Evolutionary conservation across 768 basidiomycete genomes (phyloP), one percentile per base, ranked within the genome.

Genomic region (Gelatoporia subvermispora): DNA sequence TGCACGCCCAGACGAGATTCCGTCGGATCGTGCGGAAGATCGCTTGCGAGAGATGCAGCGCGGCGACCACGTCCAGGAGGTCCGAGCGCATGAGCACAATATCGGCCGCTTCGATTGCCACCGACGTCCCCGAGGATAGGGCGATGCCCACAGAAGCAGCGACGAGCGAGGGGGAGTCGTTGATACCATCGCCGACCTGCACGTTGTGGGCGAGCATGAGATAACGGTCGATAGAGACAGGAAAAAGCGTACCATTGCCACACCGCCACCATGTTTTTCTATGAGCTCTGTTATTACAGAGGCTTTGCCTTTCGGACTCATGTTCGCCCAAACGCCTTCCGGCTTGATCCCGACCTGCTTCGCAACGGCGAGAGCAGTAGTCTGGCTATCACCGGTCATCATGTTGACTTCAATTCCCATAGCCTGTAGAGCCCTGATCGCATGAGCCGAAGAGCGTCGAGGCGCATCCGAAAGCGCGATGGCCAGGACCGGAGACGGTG

Each of bases 41-140:
- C 36, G 77, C 72, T 45, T 81, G 81, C 2, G 94, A 91, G 36
- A 99, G 85, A 64, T 96, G 80, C 17, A 99, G 81, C 7, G 95
- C 93, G 2, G 96, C 95, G 51, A 98, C 95, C 47, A 99, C 96
- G 63, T 99, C 96, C 43, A 98, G 78, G 3, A 98, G 79, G 62
- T 99, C 94, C 1, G 92, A 91, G 45, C 91, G 88, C 90, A 98
- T 97, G 50, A 99, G 83, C 16, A 99, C 94, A 49, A 98, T 85
- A 67, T 98, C 96, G 13, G 96, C 96, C 0, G 96, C 96, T 72
- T 98, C 96, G 44, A 99, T 87, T 9, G 96, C 96, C 38, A 99
- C 92, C 4, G 93, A 95, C 16, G 96, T 94, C 25, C 96, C 96
- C 3, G 93, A 89, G 10, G 91, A 94, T 4, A 99, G 81, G 1